Evolutionary conservation across 352 stramenopile species (phyloP), one percentile per base, ranked within the genome.

Genomic region (Globisporangium canariense): DNA sequence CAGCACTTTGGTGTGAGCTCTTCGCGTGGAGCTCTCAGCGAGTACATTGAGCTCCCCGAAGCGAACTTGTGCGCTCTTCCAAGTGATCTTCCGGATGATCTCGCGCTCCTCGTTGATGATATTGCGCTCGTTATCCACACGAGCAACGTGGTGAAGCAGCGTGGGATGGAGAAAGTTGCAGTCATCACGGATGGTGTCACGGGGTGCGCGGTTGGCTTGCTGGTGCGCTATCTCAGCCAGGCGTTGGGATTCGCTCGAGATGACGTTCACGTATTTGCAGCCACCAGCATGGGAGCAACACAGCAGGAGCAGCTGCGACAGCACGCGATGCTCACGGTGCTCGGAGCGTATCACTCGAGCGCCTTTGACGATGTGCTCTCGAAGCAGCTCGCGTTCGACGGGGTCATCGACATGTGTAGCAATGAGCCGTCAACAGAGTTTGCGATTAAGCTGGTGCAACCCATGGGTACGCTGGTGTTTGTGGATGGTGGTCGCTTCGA

Each of bases 331-430:
- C 30, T 80, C 61, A 76, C 63, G 20, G 49, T 58, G 53, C 52
- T 81, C 60, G 56, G 78, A 72, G 69, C 76, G 67, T 72, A 71
- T 70, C 28, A 78, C 47, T 58, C 73, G n/a, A 64, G 57, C 32
- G 63, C 58, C 8, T 28, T 76, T 11, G 56, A 63, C 11, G 30
- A 64, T 13, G 51, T 75, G 45, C 41, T 76, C 8, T 61, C 68
- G 8, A 25, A 58, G 20, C 30, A 60, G 5, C 41, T 51, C 16
- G 43, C 53, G n/a, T 69, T 87, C 40, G 74, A 88, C 56, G 66
- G 68, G 14, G 74, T 81, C 38, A 63, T 92, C 25, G 81, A 90
- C 59, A 60, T 92, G n/a, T 76, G 78, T 43, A 70, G 75, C 46
- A 74, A 49, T 1, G 68, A 89, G 38, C 51, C 64, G 10, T 88